phyloP scores from a whole-genome alignment of 2,329 filamentous ascomycete genomes.

The Aspergillus quadrilineatus region DNA sequence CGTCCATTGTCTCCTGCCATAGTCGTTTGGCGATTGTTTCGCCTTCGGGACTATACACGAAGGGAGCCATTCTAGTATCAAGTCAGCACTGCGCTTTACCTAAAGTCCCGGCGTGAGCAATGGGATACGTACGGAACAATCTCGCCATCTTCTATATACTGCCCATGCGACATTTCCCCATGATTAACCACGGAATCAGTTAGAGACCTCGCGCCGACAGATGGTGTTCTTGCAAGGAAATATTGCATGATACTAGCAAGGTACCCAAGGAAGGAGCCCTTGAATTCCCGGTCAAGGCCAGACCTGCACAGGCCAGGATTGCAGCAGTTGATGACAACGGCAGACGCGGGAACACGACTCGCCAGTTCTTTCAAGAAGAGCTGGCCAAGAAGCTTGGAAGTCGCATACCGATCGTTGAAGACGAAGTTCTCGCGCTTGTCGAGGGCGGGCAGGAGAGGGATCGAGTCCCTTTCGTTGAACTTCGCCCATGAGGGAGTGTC shows the following conservation, averaged over 20 bases:
- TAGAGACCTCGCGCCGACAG: constrained; percentile 11
- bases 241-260: background rate
- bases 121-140: constrained; percentile 1
- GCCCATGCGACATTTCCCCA: constrained; percentile 9
- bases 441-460: background rate
- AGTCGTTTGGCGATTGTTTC: constrained; percentile 35
- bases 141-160: constrained; percentile 5
- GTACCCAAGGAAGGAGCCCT: background rate
- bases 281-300: constrained; percentile 8
- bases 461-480: background rate
- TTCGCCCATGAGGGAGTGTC: background rate
- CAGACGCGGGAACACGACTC: constrained; percentile 3
- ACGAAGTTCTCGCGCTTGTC: background rate
- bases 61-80: constrained; percentile 6
- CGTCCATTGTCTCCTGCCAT: constrained; percentile 34
- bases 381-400: constrained; percentile 18
- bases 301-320: constrained; percentile 9
- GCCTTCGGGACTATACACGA: constrained; percentile 37
- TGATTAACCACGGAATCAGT: constrained; percentile 9
- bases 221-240: background rate
- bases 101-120: too few species aligned
- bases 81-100: background rate
- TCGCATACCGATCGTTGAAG: constrained; percentile 10
- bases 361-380: constrained; percentile 14
- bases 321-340: constrained; percentile 6